Conservation (phyloP, 192 early-diverging fungal genomes). For the Backusella westeae region DNA sequence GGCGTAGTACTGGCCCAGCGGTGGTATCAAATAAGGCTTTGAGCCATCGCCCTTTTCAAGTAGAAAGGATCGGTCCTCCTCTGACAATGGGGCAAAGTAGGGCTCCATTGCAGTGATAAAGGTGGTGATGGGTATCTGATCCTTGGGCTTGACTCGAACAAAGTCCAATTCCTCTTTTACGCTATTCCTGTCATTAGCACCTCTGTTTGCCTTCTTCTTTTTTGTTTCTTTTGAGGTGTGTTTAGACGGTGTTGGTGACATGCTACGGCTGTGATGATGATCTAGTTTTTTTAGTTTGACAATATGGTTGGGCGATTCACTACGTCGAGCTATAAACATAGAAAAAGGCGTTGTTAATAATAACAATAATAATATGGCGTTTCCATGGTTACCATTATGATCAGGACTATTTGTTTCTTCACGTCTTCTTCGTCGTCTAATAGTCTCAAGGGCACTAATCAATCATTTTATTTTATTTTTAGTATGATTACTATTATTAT, state of each 20-base stretch:
- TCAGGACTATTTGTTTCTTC: constrained; percentile 15
- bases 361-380: neutral
- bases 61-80: constrained; percentile 80
- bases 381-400: neutral
- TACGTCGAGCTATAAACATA: constrained; percentile 4
- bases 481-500: neutral
- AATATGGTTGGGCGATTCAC: constrained; percentile 21
- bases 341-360: neutral
- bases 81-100: constrained; percentile 77
- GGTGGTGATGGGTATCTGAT: constrained; percentile 80
- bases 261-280: neutral
- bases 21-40: constrained; percentile 70
- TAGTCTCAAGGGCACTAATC: constrained; percentile 10
- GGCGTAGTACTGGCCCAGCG: constrained; percentile 71
- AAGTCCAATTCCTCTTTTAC: constrained; percentile 26
- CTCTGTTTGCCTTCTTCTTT: constrained; percentile 12
- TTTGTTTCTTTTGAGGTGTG: neutral
- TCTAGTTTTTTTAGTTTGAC: constrained; percentile 25
- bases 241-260: constrained; percentile 12
- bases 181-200: neutral
- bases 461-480: neutral
- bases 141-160: constrained; percentile 39
- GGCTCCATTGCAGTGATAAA: constrained; percentile 87
- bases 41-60: constrained; percentile 45
- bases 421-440: constrained; percentile 10